These are phyloP conservation scores for Botryotinia calthae DNA, from an alignment of 2,329 filamentous ascomycete species.

Conservation along the genomic window DNA sequence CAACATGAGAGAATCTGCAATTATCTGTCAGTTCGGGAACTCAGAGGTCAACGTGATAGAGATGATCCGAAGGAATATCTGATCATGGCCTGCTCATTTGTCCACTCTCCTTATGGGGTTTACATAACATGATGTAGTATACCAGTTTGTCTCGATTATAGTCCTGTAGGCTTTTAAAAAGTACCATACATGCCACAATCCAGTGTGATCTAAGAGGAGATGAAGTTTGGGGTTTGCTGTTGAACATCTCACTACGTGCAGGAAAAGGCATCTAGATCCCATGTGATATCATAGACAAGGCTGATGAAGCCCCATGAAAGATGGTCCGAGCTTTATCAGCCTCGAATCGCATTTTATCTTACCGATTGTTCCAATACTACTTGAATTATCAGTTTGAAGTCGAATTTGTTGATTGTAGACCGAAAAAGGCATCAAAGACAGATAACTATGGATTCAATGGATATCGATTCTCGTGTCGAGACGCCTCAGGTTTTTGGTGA, in stretches of 20 bases:
- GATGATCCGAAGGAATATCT: background rate
- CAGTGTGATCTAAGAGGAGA: background rate
- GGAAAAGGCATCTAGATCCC: background rate
- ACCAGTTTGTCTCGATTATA: background rate
- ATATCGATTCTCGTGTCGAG: background rate
- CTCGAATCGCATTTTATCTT: constrained; percentile 5
- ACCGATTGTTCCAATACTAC: background rate
- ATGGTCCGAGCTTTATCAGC: constrained; percentile 7
- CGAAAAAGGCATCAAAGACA: background rate
- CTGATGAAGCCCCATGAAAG: background rate
- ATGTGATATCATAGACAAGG: constrained; percentile 6
- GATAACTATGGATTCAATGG: constrained; percentile 17
- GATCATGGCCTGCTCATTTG: background rate
- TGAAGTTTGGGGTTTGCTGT: background rate
- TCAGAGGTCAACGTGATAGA: background rate
- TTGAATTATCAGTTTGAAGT: background rate
- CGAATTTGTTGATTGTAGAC: background rate
- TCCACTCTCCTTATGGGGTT: background rate
- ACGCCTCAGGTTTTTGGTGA: background rate
- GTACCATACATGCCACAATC: background rate
- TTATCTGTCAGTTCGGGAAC: background rate
- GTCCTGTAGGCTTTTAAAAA: background rate
- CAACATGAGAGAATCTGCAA: background rate
- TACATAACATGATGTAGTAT: background rate
- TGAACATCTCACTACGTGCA: background rate